These are phyloP conservation scores for Colletotrichum ledebouriae DNA, from an alignment of 2,329 filamentous ascomycete genomes.

Conservation along the genomic window DNA sequence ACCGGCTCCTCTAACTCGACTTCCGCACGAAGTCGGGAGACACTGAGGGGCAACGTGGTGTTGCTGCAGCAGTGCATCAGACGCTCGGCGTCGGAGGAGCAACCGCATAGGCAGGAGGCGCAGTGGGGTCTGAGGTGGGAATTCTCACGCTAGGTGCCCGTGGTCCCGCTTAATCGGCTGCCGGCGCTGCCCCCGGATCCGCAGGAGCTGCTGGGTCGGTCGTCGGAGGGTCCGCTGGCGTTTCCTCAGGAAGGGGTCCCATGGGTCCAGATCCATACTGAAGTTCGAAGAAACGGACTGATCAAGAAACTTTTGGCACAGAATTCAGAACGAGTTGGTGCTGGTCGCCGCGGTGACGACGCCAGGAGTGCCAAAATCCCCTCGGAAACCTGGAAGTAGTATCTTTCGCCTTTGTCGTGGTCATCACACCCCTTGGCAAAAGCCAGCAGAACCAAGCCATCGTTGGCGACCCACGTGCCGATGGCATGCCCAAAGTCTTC, in stretches of 20 bases:
- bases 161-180: background rate
- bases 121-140: background rate
- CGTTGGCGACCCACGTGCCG: constrained; percentile 43
- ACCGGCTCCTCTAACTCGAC: constrained; percentile 42
- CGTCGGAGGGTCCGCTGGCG: constrained; percentile 19
- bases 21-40: constrained; percentile 49
- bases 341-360: constrained; percentile 44
- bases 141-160: no score
- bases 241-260: constrained; percentile 40
- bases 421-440: constrained; percentile 47
- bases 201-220: no score
- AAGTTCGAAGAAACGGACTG: background rate
- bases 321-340: background rate
- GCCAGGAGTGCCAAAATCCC: constrained; percentile 35
- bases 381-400: constrained; percentile 48
- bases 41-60: constrained; percentile 50
- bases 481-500: background rate
- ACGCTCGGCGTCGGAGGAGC: constrained; percentile 32
- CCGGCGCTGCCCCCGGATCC: no score
- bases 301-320: background rate
- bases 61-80: constrained; percentile 52
- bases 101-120: background rate
- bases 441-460: constrained; percentile 47
- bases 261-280: background rate
- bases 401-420: constrained; percentile 47